A percentile compares a stretch with the other conserved stretches of the same genome.
Conservation (phyloP, 2,329 filamentous ascomycete genomes). For the Pyrenophora graminea region DNA sequence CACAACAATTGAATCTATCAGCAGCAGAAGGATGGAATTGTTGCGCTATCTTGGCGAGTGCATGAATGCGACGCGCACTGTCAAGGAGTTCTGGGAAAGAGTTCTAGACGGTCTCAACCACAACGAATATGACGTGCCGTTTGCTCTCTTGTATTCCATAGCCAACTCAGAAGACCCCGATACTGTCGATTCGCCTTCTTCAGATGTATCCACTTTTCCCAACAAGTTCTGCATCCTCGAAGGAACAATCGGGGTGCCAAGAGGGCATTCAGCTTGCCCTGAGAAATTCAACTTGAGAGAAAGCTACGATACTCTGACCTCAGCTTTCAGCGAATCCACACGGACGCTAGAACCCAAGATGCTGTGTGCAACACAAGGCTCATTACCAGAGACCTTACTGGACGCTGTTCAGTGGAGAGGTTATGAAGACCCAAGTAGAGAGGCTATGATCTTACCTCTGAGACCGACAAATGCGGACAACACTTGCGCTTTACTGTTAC, state of each 20-base stretch:
- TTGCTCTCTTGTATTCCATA: slow-evolving; percentile 41
- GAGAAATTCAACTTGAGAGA: slow-evolving; percentile 34
- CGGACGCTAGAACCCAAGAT: slow-evolving; percentile 36
- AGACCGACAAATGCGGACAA: slow-evolving; percentile 37
- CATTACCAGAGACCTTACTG: slow-evolving; percentile 31
- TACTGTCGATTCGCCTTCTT: slow-evolving; percentile 27
- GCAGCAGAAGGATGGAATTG: slow-evolving; percentile 45
- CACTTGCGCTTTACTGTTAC: slow-evolving; percentile 37
- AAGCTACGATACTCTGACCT: slow-evolving; percentile 37
- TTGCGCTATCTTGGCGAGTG: slow-evolving; percentile 47
- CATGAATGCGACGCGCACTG: slow-evolving; percentile 34
- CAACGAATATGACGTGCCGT: slow-evolving; percentile 39
- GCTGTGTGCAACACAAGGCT: slow-evolving; percentile 32
- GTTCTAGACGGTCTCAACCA: slow-evolving; percentile 55
- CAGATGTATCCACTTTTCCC: slow-evolving; percentile 29
- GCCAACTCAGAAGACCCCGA: slow-evolving; percentile 33
- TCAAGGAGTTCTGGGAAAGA: slow-evolving; percentile 53
- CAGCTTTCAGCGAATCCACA: slow-evolving; percentile 42
- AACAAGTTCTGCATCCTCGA: slow-evolving; percentile 38
- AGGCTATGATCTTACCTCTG: slow-evolving; percentile 41
- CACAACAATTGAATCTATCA: slow-evolving; percentile 47
- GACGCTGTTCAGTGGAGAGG: slow-evolving; percentile 41
- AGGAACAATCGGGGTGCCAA: slow-evolving; percentile 39
- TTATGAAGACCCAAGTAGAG: slow-evolving; percentile 38
- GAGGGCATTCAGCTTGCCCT: slow-evolving; percentile 35